Evolutionary conservation across 768 basidiomycete genomes (phyloP).

Genomic region (Collybia nuda): DNA sequence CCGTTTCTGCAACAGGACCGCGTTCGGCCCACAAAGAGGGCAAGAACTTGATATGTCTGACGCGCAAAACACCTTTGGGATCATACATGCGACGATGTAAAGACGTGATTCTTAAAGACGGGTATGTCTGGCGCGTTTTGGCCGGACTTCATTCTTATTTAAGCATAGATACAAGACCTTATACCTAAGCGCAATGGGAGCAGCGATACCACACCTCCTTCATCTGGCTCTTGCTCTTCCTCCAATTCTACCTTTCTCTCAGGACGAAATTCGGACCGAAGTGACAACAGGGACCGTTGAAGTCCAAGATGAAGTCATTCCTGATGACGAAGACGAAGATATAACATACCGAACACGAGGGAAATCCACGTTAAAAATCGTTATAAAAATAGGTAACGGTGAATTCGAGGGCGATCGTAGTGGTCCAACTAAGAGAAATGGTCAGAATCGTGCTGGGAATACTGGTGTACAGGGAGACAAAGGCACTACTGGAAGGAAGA

Average conservation of each 20-base stretch:
- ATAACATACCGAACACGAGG: conserved; percentile 62
- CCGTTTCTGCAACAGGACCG: conserved; percentile 80
- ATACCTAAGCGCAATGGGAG: conserved; percentile 81
- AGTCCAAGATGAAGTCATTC: conserved; percentile 78
- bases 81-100: conserved; percentile 80
- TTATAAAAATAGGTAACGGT: conserved; percentile 65
- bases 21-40: conserved; percentile 77
- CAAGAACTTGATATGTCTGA: conserved; percentile 78
- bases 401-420: conserved; percentile 41
- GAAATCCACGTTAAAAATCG: conserved; percentile 67
- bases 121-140: conserved; percentile 39
- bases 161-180: conserved; percentile 64
- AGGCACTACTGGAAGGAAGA: conserved; percentile 2
- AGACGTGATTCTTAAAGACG: conserved; percentile 67
- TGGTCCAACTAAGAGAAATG: conserved; percentile 20
- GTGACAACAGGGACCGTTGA: conserved; percentile 70
- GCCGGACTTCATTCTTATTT: background rate
- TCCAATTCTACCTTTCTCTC: conserved; percentile 63
- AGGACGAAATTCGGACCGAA: conserved; percentile 61
- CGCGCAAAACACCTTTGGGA: conserved; percentile 71
- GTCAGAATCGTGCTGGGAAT: conserved; percentile 9
- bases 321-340: conserved; percentile 73
- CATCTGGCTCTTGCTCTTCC: conserved; percentile 72
- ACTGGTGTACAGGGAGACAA: conserved; percentile 3
- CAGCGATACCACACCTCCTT: conserved; percentile 82